Evolutionary conservation across 257 asterid genomes (phyloP), one percentile per base, ranked within the genome.

Genomic region (Euphrasia confusa): DNA sequence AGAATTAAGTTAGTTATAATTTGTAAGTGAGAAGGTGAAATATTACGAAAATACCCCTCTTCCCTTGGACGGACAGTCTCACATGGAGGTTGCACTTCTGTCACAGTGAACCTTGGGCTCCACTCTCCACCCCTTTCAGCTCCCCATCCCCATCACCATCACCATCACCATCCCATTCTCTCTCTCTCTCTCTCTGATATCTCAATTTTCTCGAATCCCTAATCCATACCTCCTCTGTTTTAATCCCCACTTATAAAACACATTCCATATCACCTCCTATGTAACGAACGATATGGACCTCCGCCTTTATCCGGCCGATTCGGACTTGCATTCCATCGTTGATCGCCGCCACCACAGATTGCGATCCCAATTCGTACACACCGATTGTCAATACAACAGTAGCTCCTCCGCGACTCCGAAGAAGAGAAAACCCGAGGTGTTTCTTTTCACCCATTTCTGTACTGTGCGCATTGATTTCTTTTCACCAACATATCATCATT

Each of bases 361-460:
- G 68, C 76, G 0, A 69, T 12, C 54, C 54, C 54, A 67, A 60
- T 58, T 30, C 35, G 35, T 30, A 30, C 35, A 30, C 5, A 2
- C 73, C 42, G 50, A 67, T 24, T 60, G 42, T 11, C 82, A 77
- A 68, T 70, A 74, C 21, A 71, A 64, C 64, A 63, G 72, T 44
- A 60, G 42, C 68, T 30, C 35, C 35, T 5, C 35, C 5, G 35
- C 35, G 35, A 30, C 4, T 15, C 40, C 63, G 21, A 75, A 72
- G 64, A 87, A 84, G 68, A 75, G 90, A 56, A 84, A 84, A 73
- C 68, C 84, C 30, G 83, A 81, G 4, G 24, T 21, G 4, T 54
- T 54, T 18, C 24, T 21, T 21, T 21, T 21, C 24, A 21, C 24
- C 24, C 24, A 21, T 21, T 21, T 21, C 24, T 21, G 24, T 21